These are phyloP conservation scores for Microcera coccophila DNA, from an alignment of 2,329 filamentous ascomycete genomes.

Conservation along the genomic window DNA sequence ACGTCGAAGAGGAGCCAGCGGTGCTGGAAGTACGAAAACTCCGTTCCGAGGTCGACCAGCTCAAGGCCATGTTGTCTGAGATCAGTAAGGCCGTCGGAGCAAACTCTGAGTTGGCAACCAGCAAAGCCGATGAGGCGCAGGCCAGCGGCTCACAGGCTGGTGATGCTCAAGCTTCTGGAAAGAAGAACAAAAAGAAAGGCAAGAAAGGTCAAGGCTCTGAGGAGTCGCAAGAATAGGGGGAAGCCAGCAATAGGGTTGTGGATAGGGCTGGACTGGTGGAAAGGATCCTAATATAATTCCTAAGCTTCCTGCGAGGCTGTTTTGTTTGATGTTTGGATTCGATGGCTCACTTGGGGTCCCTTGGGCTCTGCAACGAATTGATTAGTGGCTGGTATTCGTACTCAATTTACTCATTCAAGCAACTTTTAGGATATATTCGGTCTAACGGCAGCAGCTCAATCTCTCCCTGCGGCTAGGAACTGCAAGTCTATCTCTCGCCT, in stretches of 20 bases:
- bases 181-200: slow-evolving; percentile 29
- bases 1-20: slow-evolving; percentile 74
- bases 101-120: background rate
- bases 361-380: too few species aligned
- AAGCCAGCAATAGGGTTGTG: too few species aligned
- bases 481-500: too few species aligned
- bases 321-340: too few species aligned
- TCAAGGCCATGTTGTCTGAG: slow-evolving; percentile 47
- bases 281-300: background rate
- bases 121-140: background rate
- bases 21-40: slow-evolving; percentile 65
- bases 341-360: too few species aligned
- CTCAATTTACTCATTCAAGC: too few species aligned
- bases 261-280: slow-evolving; percentile 1
- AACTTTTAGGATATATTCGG: too few species aligned
- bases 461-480: too few species aligned
- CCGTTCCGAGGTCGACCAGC: slow-evolving; percentile 53
- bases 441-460: too few species aligned
- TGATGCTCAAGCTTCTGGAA: slow-evolving; percentile 8
- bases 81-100: slow-evolving; percentile 26
- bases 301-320: too few species aligned
- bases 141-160: background rate
- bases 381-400: too few species aligned
- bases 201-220: slow-evolving; percentile 13
- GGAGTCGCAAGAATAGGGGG: slow-evolving; percentile 12